Conservation (phyloP, 331 rosid genomes). For the Phaseolus coccineus region DNA sequence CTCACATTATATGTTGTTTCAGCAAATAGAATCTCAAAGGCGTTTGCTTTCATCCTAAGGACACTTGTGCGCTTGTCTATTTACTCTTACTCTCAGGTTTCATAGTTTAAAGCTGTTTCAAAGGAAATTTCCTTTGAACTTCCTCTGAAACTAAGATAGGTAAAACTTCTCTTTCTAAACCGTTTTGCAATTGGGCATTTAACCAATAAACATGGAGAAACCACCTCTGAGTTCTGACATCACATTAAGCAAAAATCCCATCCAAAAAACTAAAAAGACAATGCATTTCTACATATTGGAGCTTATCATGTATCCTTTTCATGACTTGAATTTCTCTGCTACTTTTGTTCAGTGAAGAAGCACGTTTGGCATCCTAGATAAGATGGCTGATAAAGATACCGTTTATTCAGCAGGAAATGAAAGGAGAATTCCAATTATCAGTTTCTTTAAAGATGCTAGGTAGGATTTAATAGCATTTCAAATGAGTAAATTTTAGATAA, state of each 20-base stretch:
- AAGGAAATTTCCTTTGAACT: constrained; percentile 29
- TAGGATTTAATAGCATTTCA: constrained; percentile 37
- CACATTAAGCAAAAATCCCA: neutral
- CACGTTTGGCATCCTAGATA: constrained; percentile 34
- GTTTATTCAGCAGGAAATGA: constrained; percentile 44
- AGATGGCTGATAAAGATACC: constrained; percentile 55
- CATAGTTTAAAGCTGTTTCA: neutral
- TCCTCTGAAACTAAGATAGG: constrained; percentile 23
- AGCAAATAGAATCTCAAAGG: neutral
- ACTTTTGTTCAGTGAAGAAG: constrained; percentile 18
- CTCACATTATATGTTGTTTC: neutral
- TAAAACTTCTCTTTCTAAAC: neutral
- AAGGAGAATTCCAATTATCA: constrained; percentile 44
- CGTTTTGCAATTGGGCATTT: neutral
- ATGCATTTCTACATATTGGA: constrained; percentile 25
- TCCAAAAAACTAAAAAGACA: neutral
- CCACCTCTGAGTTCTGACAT: neutral
- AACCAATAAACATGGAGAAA: neutral
- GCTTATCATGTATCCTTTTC: neutral
- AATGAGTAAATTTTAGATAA: neutral
- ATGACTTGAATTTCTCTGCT: neutral
- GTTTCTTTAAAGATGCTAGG: constrained; percentile 62
- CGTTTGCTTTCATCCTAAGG: too few species aligned
- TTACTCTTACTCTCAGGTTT: neutral
- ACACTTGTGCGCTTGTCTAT: neutral